These are phyloP conservation scores for Talaromyces rugulosus DNA, from an alignment of 2,329 filamentous ascomycete species.

Conservation along the genomic window DNA sequence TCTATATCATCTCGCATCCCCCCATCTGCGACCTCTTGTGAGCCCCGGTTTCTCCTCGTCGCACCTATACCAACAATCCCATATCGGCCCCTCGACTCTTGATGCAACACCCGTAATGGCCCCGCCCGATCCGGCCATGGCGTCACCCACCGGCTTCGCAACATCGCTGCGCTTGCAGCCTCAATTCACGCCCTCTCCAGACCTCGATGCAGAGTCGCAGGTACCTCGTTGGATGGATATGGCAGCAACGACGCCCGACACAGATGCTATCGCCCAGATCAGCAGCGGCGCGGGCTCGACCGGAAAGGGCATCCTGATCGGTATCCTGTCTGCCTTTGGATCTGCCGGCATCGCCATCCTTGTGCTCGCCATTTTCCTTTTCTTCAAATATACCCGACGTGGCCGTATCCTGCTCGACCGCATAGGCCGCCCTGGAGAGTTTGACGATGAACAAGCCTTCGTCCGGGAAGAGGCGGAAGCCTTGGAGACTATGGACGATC, in stretches of 20 bases:
- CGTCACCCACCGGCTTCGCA: conserved; percentile 14
- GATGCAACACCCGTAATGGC: conserved; percentile 12
- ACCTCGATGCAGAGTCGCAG: not conserved
- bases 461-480: conserved; percentile 91
- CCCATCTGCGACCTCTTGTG: not conserved
- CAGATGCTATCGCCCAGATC: conserved; percentile 8
- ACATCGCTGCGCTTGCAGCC: conserved; percentile 3
- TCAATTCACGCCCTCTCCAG: not conserved
- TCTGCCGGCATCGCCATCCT: conserved; percentile 81
- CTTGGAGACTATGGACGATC: conserved; percentile 90
- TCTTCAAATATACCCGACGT: conserved; percentile 83
- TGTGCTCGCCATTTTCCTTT: conserved; percentile 78
- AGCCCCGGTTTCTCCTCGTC: not conserved
- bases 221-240: not conserved
- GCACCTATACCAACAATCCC: not conserved
- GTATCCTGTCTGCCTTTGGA: conserved; percentile 88
- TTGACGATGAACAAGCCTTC: conserved; percentile 96
- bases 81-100: conserved; percentile 7
- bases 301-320: conserved; percentile 83
- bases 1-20: not conserved
- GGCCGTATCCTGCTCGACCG: conserved; percentile 91
- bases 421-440: conserved; percentile 89
- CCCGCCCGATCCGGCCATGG: conserved; percentile 14
- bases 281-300: conserved; percentile 48
- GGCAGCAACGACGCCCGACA: not conserved